phyloP scores from a whole-genome alignment of 1,284 basidiomycete species.

The Ustilago cynodontis region DNA sequence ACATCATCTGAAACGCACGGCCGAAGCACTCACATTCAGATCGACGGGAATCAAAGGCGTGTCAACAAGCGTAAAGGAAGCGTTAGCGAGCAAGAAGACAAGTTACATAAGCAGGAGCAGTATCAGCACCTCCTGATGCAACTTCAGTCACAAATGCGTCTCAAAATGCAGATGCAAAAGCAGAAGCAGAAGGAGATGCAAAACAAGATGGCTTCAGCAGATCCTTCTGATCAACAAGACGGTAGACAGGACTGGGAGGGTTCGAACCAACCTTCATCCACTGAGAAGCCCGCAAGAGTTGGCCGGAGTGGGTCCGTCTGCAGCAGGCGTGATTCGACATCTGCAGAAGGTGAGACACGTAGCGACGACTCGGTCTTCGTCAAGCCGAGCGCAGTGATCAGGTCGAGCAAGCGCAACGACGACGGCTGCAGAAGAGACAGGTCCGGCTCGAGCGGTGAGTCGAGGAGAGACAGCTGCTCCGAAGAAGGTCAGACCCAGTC shows the following conservation, averaged over 20 bases:
- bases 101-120: constrained; percentile 26
- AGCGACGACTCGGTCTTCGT: constrained; percentile 4
- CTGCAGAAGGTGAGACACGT: background rate
- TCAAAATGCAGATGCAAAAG: constrained; percentile 27
- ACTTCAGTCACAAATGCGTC: constrained; percentile 31
- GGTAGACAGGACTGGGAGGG: background rate
- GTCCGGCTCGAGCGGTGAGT: background rate
- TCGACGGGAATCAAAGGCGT: background rate
- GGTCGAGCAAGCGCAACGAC: background rate
- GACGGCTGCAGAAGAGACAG: background rate
- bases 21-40: background rate
- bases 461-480: background rate
- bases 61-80: constrained; percentile 5
- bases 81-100: constrained; percentile 25
- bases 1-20: background rate
- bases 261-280: constrained; percentile 8
- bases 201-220: constrained; percentile 1
- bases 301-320: background rate
- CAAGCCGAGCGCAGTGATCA: constrained; percentile 1
- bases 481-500: background rate
- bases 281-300: constrained; percentile 1
- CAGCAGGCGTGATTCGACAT: background rate
- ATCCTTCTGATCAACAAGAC: background rate
- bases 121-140: constrained; percentile 29
- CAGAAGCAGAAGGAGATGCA: constrained; percentile 26